Conservation (phyloP, 78 protist species). For the Dictyostelium firmibasis region DNA sequence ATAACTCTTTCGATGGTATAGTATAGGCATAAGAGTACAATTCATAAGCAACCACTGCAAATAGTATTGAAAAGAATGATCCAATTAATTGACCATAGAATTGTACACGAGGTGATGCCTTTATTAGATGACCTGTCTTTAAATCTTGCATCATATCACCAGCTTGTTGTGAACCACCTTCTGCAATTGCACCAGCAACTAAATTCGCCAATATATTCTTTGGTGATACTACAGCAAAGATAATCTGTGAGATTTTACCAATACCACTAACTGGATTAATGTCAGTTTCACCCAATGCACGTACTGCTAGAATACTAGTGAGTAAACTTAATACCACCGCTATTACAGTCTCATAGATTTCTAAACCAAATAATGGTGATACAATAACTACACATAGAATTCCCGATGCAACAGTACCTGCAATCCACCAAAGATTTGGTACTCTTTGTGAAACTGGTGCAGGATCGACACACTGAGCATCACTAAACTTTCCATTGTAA, state of each 20-base stretch:
- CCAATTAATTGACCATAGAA: constrained; percentile 88
- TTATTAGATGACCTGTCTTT: constrained; percentile 87
- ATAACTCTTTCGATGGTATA: constrained; percentile 10
- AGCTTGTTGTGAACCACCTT: constrained; percentile 83
- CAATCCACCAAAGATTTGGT: constrained; percentile 79
- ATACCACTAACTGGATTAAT: constrained; percentile 88
- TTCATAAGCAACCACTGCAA: constrained; percentile 83
- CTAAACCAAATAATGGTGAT: constrained; percentile 28
- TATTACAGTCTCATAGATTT: constrained; percentile 16
- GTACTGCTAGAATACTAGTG: constrained; percentile 83
- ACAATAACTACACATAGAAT: constrained; percentile 21
- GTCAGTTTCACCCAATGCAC: constrained; percentile 90
- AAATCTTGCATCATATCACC: constrained; percentile 91
- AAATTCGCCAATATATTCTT: constrained; percentile 78
- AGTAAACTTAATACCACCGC: constrained; percentile 75
- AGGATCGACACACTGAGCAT: constrained; percentile 23
- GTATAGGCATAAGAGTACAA: constrained; percentile 57
- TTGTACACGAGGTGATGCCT: constrained; percentile 83
- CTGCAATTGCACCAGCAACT: constrained; percentile 89
- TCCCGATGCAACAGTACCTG: constrained; percentile 80
- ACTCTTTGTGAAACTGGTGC: constrained; percentile 74
- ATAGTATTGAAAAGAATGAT: constrained; percentile 70
- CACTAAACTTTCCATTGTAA: neutral
- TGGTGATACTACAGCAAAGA: constrained; percentile 82
- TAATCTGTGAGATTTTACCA: constrained; percentile 88